Conservation (phyloP, 1,284 basidiomycete genomes). For the Phlebopus sp. region DNA sequence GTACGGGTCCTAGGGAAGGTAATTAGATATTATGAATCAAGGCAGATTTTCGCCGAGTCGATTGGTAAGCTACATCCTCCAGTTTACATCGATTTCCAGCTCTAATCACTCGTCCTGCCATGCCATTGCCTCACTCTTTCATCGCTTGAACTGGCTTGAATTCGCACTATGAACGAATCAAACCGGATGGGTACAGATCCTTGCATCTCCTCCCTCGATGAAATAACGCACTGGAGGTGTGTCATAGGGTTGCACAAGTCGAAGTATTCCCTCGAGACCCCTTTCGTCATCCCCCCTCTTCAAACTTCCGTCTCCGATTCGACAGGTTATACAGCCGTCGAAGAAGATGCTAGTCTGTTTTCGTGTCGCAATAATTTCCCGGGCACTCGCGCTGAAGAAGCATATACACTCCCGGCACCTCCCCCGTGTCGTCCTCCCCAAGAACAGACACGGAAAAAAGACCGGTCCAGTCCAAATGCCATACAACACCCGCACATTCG, state of each 20-base stretch:
- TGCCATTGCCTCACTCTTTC: background rate
- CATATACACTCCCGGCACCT: slow-evolving; percentile 20
- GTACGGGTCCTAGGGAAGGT: slow-evolving; percentile 52
- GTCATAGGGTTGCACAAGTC: slow-evolving; percentile 54
- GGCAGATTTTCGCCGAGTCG: slow-evolving; percentile 45
- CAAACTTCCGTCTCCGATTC: slow-evolving; percentile 11
- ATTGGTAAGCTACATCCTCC: slow-evolving; percentile 36
- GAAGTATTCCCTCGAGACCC: slow-evolving; percentile 44
- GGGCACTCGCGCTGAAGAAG: background rate
- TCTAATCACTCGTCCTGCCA: slow-evolving; percentile 5
- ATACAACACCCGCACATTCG: background rate
- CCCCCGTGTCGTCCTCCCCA: background rate
- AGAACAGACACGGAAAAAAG: no score
- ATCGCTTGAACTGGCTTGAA: background rate
- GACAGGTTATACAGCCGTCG: background rate
- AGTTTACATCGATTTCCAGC: background rate
- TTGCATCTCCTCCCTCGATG: slow-evolving; percentile 54
- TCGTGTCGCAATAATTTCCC: background rate
- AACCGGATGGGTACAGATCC: slow-evolving; percentile 28
- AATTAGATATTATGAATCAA: slow-evolving; percentile 38
- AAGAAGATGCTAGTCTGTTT: slow-evolving; percentile 9
- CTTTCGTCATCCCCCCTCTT: slow-evolving; percentile 46
- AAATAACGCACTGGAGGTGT: slow-evolving; percentile 54
- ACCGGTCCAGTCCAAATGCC: no score
- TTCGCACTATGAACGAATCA: background rate